Evolutionary conservation across 805 yeast genomes (phyloP), one percentile per base, ranked within the genome.

Genomic region (Saturnispora kantuleensis): DNA sequence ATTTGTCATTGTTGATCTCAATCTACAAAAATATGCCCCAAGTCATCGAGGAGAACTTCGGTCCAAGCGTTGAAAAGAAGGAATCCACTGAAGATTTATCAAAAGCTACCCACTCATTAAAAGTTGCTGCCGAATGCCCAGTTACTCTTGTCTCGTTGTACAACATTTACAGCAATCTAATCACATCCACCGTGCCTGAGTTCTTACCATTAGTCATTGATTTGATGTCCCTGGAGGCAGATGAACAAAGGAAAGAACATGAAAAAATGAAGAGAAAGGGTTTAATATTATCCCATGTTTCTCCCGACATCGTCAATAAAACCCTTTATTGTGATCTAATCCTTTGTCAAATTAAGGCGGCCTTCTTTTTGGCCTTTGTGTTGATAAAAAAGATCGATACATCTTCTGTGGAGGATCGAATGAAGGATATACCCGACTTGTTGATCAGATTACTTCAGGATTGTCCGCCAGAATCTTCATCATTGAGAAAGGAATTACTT

Each of bases 121-220:
- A 88, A 59, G 86, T 90, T 11, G 72, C 93, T 48, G 85, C 96
- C 0, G 99, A 93, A 61, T 89, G 97, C 59, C 99, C 99, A 9
- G 90, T 93, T 34, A 88, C 96, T 4, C 84, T 93, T 81, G 98
- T 93, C 3, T 79, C 96, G 7, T 68, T 94, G 42, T 87, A 86
- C 55, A 84, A 96, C 1, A 79, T 95, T 0, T 88, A 89, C 65
- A 86, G 88, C 58, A 77, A 77, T 31, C 64, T 87, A 42, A 84
- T 84, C 1, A 75, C 76, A 39, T 66, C 83, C 0, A 77, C 90
- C 3, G 69, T 93, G 30, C 85, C 89, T 2, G 68, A 65, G 15
- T 85, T 90, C 51, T 74, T 89, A 41, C 97, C 97, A 0, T 77
- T 81, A 45, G 84, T 90, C 18, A 78, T 94, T 44, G 77, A 75